Conservation (phyloP, 2,329 filamentous ascomycete genomes). For the Colletotrichum gloeosporioides region DNA sequence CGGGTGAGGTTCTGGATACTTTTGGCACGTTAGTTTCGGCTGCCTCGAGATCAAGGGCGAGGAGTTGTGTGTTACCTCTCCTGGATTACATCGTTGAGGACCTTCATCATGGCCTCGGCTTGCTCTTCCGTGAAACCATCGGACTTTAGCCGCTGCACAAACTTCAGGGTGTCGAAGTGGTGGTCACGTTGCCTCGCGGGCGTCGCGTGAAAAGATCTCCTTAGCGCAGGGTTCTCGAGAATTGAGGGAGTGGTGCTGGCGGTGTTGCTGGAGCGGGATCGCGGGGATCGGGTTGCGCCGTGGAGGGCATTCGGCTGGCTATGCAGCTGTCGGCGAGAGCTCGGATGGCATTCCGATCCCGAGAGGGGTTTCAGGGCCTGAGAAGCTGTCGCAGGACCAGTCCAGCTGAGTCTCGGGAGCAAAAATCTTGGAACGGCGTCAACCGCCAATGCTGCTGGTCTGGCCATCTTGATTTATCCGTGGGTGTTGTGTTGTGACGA, state of each 20-base stretch:
- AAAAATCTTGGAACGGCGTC: slow-evolving; percentile 58
- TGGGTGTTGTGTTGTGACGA: background rate
- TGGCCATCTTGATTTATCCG: slow-evolving; percentile 28
- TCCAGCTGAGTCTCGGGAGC: slow-evolving; percentile 62
- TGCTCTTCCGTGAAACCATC: slow-evolving; percentile 97
- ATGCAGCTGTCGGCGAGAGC: slow-evolving; percentile 21
- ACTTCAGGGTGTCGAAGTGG: slow-evolving; percentile 98
- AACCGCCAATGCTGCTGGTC: slow-evolving; percentile 30
- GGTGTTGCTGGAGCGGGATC: slow-evolving; percentile 3
- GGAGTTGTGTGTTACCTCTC: slow-evolving; percentile 68
- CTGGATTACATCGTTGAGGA: slow-evolving; percentile 94
- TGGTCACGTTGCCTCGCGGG: slow-evolving; percentile 72
- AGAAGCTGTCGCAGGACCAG: slow-evolving; percentile 32
- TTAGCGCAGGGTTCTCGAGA: slow-evolving; percentile 33
- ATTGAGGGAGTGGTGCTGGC: slow-evolving; percentile 22
- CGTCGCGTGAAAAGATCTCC: slow-evolving; percentile 72
- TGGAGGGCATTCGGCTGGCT: slow-evolving; percentile 28
- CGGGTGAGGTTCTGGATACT: slow-evolving; percentile 96
- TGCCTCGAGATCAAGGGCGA: background rate
- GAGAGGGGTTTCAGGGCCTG: slow-evolving; percentile 31
- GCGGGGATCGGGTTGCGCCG: slow-evolving; percentile 22
- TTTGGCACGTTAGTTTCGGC: background rate
- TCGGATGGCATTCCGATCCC: slow-evolving; percentile 26
- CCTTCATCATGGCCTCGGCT: slow-evolving; percentile 97
- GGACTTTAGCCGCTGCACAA: slow-evolving; percentile 85